Evolutionary conservation across 768 basidiomycete species (phyloP), one percentile per base, ranked within the genome.

Genomic region (Mycena indigotica): DNA sequence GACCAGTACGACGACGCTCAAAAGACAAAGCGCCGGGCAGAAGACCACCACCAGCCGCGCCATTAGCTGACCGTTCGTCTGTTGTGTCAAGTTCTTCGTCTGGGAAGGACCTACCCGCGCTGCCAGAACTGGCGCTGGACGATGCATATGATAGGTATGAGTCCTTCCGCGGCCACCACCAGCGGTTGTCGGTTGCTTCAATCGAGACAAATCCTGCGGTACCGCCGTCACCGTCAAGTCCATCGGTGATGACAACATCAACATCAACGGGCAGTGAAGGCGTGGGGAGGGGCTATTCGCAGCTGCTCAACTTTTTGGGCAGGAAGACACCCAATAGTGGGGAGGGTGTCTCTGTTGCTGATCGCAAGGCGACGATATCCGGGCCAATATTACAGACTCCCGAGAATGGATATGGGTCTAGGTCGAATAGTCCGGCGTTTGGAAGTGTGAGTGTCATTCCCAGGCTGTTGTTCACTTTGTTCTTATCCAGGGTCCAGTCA

Each of bases 71-170:
- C 49, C 56, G 55, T 13, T 62, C 70, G 28, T 56, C 65, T 41
- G 58, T 68, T 63, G 60, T 72, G 53, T 61, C 73, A 61, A 66
- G 66, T 17, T 60, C 54, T n/a, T 45, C 65, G 24, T 56, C 66
- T 29, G 70, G 70, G 6, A 83, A 84, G 62, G 80, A 84, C 25
- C 76, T 89, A 4, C 88, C 88, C 4, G 76, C 81, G 0, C 66
- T 82, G 2, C 85, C 21, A 8, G 46, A 8, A 26, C 46, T 10
- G 6, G 66, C 62, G 16, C 63, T 90, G 32, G 88, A 93, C 64
- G 93, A 96, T 69, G 95, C 95, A 0, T 96, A 89, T 69, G 91
- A 91, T 55, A 80, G 93, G 32, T 97, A 96, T 67, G 91, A 95
- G 69, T 78, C 86, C n/a, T 95, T 87, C 72, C 84, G 84, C 29